phyloP scores from a whole-genome alignment of 2,329 filamentous ascomycete species.

The Ilyonectria robusta region DNA sequence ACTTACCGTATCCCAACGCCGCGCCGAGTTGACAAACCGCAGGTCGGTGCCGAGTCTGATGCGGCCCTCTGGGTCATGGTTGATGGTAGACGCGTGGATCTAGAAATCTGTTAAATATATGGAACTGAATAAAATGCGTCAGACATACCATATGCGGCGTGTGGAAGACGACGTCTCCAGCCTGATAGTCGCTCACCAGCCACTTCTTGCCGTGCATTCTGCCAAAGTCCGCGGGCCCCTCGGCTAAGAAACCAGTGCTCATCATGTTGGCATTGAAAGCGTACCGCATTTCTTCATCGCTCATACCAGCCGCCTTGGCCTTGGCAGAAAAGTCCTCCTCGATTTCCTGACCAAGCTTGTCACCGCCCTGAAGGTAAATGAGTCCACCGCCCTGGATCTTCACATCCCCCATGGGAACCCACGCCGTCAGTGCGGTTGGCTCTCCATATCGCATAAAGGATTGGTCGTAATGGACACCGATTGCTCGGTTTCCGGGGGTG shows the following conservation, averaged over 20 bases:
- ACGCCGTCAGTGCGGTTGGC: slow-evolving; percentile 68
- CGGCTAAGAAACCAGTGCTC: slow-evolving; percentile 66
- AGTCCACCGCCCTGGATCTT: slow-evolving; percentile 69
- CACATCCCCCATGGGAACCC: slow-evolving; percentile 71
- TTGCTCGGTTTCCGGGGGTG: slow-evolving; percentile 68
- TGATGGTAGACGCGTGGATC: slow-evolving; percentile 72
- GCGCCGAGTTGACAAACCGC: slow-evolving; percentile 67
- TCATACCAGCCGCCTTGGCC: slow-evolving; percentile 64
- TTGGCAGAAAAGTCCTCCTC: slow-evolving; percentile 64
- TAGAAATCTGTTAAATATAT: slow-evolving; percentile 39
- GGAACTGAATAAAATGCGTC: too few relatives aligned
- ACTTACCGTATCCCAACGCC: slow-evolving; percentile 64
- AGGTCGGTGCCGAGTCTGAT: slow-evolving; percentile 71
- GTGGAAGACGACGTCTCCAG: slow-evolving; percentile 59
- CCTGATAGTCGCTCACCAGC: slow-evolving; percentile 58
- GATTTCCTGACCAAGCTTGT: slow-evolving; percentile 61
- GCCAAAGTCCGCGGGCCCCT: slow-evolving; percentile 60
- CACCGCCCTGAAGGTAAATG: slow-evolving; percentile 67
- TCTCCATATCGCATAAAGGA: slow-evolving; percentile 71
- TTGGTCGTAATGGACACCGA: slow-evolving; percentile 74
- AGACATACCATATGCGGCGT: slow-evolving; percentile 51
- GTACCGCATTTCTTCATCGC: slow-evolving; percentile 64
- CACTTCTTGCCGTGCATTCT: slow-evolving; percentile 49
- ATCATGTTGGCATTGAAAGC: slow-evolving; percentile 75
- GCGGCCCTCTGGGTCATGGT: slow-evolving; percentile 64